Conservation (phyloP, 805 yeast species). For the Metschnikowia reukaufii region DNA sequence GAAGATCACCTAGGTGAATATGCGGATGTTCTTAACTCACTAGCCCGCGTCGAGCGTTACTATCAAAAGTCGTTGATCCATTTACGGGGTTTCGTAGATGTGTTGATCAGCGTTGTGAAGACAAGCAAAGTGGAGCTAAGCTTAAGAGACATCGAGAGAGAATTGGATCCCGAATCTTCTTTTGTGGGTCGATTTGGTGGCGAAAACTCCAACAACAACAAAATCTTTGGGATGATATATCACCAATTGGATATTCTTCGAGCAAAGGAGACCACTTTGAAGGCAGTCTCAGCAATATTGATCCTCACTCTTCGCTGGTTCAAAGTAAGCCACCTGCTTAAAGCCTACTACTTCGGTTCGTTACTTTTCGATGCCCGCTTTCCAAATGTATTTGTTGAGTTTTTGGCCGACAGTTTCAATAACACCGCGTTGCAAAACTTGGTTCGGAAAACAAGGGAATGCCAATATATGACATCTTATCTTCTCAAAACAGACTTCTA, state of each 20-base stretch:
- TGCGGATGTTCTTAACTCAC: conserved; percentile 36
- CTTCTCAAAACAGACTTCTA: conserved; percentile 41
- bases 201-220: conserved; percentile 5
- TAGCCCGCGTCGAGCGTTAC: conserved; percentile 59
- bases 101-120: conserved; percentile 62
- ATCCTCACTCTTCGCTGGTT: conserved; percentile 69
- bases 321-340: conserved; percentile 71
- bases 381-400: conserved; percentile 35
- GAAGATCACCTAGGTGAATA: conserved; percentile 18
- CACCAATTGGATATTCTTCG: conserved; percentile 55
- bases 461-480: conserved; percentile 33
- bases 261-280: conserved; percentile 62
- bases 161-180: conserved; percentile 35
- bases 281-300: conserved; percentile 56
- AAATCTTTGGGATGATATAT: conserved; percentile 23
- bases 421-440: conserved; percentile 33
- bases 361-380: conserved; percentile 73
- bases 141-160: conserved; percentile 36
- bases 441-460: conserved; percentile 16
- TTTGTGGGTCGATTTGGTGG: conserved; percentile 21
- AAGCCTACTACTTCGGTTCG: conserved; percentile 71
- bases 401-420: conserved; percentile 35
- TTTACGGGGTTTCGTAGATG: conserved; percentile 63
- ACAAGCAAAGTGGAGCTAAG: conserved; percentile 44
- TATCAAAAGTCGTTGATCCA: conserved; percentile 54